phyloP scores from a whole-genome alignment of 2,329 filamentous ascomycete genomes.

The Geosmithia morbida region DNA sequence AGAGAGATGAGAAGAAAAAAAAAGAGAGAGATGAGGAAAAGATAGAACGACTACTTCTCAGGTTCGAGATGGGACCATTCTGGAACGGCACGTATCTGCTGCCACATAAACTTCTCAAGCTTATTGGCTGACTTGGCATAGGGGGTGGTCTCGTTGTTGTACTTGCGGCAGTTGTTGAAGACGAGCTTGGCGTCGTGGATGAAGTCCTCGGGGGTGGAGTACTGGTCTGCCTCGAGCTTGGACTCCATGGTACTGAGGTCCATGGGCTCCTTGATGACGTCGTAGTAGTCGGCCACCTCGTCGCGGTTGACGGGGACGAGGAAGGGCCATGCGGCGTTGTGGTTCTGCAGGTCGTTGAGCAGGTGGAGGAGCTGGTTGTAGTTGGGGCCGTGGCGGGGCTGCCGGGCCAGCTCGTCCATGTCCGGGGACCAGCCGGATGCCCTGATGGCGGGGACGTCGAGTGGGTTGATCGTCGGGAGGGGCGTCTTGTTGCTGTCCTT shows the following conservation, averaged over 20 bases:
- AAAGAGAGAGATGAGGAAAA: not conserved
- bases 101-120: conserved; percentile 90
- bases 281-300: conserved; percentile 97
- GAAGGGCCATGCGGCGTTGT: conserved; percentile 89
- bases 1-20: not conserved
- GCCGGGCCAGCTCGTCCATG: conserved; percentile 93
- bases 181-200: conserved; percentile 77
- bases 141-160: conserved; percentile 89
- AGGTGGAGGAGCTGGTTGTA: conserved; percentile 89
- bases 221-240: conserved; percentile 87
- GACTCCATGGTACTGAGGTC: conserved; percentile 91
- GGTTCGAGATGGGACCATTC: conserved; percentile 66
- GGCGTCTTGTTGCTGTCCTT: not conserved
- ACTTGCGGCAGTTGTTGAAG: conserved; percentile 88
- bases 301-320: conserved; percentile 85
- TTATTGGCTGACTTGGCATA: conserved; percentile 94
- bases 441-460: conserved; percentile 77
- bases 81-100: conserved; percentile 77
- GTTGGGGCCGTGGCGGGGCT: conserved; percentile 89
- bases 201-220: conserved; percentile 84
- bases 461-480: conserved; percentile 55
- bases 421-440: conserved; percentile 90
- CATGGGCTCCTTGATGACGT: conserved; percentile 97
- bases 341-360: conserved; percentile 90
- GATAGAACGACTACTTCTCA: conserved; percentile 20